Evolutionary conservation across 495 filamentous ascomycete species (phyloP).

Genomic region (Penicillium antarcticum): DNA sequence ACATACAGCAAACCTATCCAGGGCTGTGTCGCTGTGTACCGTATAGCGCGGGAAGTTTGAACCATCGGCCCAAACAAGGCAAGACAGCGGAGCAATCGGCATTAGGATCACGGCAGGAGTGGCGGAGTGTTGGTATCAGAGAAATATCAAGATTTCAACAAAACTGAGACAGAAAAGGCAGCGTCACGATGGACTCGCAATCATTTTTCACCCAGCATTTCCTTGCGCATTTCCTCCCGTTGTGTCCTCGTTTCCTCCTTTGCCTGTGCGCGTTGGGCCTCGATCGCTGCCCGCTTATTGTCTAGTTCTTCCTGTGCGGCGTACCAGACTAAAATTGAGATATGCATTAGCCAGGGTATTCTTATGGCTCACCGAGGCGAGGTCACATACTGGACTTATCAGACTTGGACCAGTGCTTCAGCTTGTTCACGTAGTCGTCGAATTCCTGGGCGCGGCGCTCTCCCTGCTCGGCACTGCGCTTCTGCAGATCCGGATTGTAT

Average conservation of each 20-base stretch:
- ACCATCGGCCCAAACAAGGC: neutral
- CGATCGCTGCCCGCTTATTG: slow-evolving; percentile 30
- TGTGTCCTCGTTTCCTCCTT: slow-evolving; percentile 51
- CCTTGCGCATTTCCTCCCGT: slow-evolving; percentile 55
- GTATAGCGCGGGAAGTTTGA: neutral
- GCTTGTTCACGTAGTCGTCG: slow-evolving; percentile 74
- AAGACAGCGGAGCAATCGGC: neutral
- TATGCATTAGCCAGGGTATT: neutral
- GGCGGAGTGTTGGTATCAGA: neutral
- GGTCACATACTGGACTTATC: slow-evolving; percentile 70
- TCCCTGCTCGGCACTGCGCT: slow-evolving; percentile 72
- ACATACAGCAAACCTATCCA: neutral
- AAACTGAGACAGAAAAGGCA: neutral
- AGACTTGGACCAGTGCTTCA: slow-evolving; percentile 88
- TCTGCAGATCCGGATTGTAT: slow-evolving; percentile 92
- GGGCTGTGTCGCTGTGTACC: no score
- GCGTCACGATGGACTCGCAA: neutral
- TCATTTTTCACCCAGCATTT: slow-evolving; percentile 41
- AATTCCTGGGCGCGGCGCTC: slow-evolving; percentile 75
- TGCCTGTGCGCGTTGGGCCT: slow-evolving; percentile 49
- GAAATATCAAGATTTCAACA: no score
- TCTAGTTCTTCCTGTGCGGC: slow-evolving; percentile 66
- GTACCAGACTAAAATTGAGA: slow-evolving; percentile 61
- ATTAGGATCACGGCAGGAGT: neutral
- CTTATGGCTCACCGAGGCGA: neutral